phyloP scores from a whole-genome alignment of 495 filamentous ascomycete species.

The Neurospora terricola region DNA sequence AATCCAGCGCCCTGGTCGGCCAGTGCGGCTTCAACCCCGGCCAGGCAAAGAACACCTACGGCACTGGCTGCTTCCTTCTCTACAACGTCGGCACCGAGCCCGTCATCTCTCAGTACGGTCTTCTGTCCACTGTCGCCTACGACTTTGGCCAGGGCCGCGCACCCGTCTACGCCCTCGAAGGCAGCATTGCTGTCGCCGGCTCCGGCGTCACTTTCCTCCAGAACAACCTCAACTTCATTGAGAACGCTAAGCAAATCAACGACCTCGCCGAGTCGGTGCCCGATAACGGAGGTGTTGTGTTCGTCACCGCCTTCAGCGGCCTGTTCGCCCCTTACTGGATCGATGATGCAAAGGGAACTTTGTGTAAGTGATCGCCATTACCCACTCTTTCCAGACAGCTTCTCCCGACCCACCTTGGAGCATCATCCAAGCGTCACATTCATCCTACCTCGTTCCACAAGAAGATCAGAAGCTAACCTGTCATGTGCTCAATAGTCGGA shows the following conservation, averaged over 20 bases:
- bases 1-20: constrained; percentile 85
- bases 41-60: constrained; percentile 91
- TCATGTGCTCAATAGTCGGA: constrained; percentile 43
- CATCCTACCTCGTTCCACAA: neutral
- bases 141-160: constrained; percentile 65
- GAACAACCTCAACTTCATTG: constrained; percentile 81
- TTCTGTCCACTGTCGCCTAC: constrained; percentile 82
- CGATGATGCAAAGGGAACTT: constrained; percentile 86
- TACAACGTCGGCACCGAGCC: constrained; percentile 90
- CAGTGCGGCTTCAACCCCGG: constrained; percentile 85
- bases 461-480: constrained; percentile 3
- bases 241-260: constrained; percentile 67
- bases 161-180: constrained; percentile 85
- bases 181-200: constrained; percentile 84
- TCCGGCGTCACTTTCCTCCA: constrained; percentile 83
- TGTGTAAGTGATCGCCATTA: constrained; percentile 47
- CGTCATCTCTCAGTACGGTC: constrained; percentile 80
- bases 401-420: neutral
- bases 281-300: constrained; percentile 88
- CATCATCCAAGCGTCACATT: constrained; percentile 1
- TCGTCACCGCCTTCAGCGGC: constrained; percentile 93
- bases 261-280: constrained; percentile 71
- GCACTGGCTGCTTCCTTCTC: constrained; percentile 89
- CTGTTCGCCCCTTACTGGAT: constrained; percentile 99
- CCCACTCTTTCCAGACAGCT: neutral